phyloP scores from a whole-genome alignment of 2,329 filamentous ascomycete species.

The Sporothrix euskadiensis region DNA sequence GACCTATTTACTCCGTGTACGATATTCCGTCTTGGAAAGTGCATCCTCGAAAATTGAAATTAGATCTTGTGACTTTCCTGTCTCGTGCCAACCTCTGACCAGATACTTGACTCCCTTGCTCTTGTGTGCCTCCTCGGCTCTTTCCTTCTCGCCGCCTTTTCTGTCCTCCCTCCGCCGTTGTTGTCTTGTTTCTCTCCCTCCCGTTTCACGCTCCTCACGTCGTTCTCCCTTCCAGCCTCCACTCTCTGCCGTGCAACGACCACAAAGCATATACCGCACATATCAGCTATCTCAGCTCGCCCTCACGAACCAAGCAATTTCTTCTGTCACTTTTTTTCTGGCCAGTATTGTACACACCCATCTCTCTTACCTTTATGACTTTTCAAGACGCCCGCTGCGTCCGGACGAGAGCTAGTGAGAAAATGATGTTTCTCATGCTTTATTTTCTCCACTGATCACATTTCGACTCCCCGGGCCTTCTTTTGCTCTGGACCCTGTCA shows the following conservation, averaged over 20 bases:
- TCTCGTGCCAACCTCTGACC: background rate
- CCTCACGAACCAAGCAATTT: conserved; percentile 14
- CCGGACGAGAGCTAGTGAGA: background rate
- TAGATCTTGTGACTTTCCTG: background rate
- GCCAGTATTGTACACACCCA: background rate
- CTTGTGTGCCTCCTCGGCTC: conserved; percentile 6
- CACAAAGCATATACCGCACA: background rate
- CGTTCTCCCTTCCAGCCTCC: background rate
- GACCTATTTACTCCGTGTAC: too few species aligned
- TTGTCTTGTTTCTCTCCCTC: background rate
- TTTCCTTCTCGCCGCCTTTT: background rate
- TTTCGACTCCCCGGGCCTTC: background rate
- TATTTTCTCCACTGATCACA: background rate
- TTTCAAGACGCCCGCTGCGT: background rate
- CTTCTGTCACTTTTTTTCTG: conserved; percentile 3
- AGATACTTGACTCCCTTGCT: background rate
- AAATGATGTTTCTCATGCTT: background rate
- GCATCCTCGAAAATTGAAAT: background rate
- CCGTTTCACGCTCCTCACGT: background rate
- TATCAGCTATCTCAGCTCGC: conserved; percentile 11
- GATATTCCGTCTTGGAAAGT: background rate
- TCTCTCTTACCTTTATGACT: background rate
- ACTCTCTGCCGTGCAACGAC: conserved; percentile 5
- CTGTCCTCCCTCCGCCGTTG: background rate
- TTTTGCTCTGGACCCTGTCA: background rate